These are phyloP conservation scores for Capsella bursapastoris DNA, from an alignment of 345 rosid species.

Conservation along the genomic window DNA sequence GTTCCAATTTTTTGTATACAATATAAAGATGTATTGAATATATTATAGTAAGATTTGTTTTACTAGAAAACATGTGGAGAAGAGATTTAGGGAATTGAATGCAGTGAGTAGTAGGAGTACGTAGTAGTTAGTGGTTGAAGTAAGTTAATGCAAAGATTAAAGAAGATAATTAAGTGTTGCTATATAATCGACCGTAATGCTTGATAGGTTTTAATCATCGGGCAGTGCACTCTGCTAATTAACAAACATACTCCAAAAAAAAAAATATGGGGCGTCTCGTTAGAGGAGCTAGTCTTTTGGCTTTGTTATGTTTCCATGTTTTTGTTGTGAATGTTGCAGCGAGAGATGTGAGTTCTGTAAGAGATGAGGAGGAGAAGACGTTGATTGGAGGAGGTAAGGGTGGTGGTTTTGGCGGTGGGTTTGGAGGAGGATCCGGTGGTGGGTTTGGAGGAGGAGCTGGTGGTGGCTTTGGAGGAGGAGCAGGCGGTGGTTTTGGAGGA, in stretches of 20 bases:
- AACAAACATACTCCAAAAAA: constrained; percentile 31
- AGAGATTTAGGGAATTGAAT: constrained; percentile 34
- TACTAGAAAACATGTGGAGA: constrained; percentile 17
- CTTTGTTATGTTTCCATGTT: constrained; percentile 56
- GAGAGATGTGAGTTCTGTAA: constrained; percentile 39
- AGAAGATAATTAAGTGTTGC: constrained; percentile 31
- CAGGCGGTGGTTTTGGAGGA: constrained; percentile 4
- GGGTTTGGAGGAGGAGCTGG: constrained; percentile 46
- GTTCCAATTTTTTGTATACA: neutral
- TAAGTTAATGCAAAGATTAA: constrained; percentile 46
- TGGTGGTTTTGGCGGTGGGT: constrained; percentile 49
- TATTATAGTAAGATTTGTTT: neutral
- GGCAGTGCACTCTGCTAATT: constrained; percentile 37
- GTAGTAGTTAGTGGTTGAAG: constrained; percentile 53
- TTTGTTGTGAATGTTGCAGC: constrained; percentile 52
- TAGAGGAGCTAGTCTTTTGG: constrained; percentile 42
- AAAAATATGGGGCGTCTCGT: constrained; percentile 46
- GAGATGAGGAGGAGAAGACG: constrained; percentile 46
- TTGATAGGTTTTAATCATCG: constrained; percentile 24
- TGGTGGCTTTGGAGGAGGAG: constrained; percentile 47
- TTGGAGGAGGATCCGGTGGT: constrained; percentile 50
- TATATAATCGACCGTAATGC: constrained; percentile 35
- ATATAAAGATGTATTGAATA: neutral
- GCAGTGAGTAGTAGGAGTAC: constrained; percentile 32
- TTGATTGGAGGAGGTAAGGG: constrained; percentile 47